Percentiles rank a stretch among this genome's conserved stretches.
phyloP scores from a whole-genome alignment of 1,284 basidiomycete species.

The Puccinia polysora region DNA sequence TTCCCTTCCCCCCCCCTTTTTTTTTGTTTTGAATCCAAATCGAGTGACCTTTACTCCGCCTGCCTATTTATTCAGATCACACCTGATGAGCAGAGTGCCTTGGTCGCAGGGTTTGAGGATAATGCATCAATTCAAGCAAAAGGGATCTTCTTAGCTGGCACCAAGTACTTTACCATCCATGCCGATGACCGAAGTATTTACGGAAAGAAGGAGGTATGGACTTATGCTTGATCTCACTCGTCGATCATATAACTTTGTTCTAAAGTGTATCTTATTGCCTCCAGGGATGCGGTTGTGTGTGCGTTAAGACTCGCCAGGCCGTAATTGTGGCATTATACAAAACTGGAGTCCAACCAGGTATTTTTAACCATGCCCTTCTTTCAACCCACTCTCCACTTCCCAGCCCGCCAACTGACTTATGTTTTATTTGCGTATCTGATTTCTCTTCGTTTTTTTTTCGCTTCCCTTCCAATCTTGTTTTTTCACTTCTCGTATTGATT shows the following conservation, averaged over 20 bases:
- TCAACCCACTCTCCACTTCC: no score
- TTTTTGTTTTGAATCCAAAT: slow-evolving; percentile 43
- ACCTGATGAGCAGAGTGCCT: slow-evolving; percentile 67
- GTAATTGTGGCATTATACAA: slow-evolving; percentile 75
- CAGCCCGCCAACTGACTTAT: no score
- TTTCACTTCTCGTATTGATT: no score
- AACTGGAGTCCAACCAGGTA: slow-evolving; percentile 62
- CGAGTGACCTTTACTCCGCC: slow-evolving; percentile 49
- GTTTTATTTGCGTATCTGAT: no score
- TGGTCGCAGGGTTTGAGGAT: slow-evolving; percentile 61
- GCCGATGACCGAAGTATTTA: slow-evolving; percentile 66
- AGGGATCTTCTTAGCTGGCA: slow-evolving; percentile 67
- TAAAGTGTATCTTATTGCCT: slow-evolving; percentile 12
- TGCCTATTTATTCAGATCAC: slow-evolving; percentile 60
- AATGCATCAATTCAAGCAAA: slow-evolving; percentile 54
- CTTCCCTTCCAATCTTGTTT: no score
- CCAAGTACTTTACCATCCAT: slow-evolving; percentile 74
- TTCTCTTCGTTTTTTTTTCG: no score
- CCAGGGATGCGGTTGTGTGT: slow-evolving; percentile 71
- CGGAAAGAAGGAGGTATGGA: slow-evolving; percentile 72
- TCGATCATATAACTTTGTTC: slow-evolving; percentile 21
- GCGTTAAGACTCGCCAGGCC: slow-evolving; percentile 84
- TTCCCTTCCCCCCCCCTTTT: slow-evolving; percentile 36
- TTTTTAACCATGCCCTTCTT: no score
- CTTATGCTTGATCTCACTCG: not conserved